Base-by-base conservation (phyloP, 352 stramenopile species). In the Hyphochytrium catenoides region DNA sequence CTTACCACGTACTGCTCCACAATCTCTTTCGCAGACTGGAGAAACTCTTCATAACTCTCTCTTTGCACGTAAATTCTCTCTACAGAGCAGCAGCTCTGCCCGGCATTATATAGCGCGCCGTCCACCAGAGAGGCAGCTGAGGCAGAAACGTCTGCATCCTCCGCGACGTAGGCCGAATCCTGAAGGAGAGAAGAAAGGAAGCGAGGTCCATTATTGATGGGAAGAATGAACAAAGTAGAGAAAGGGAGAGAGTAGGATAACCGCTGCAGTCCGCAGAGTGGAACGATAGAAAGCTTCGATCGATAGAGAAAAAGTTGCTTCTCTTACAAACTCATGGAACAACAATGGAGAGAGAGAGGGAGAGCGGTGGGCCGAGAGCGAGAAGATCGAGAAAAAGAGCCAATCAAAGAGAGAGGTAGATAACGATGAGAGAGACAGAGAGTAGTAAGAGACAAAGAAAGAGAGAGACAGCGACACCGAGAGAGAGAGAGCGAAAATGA, bases 51-150 rank as follows among this genome's bases (percentile, higher is more conserved):
- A 47, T 79, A 78, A 39, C 77, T 64, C 30, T 46, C 50, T 33
- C 70, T 59, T 39, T 85, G 67, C 23, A 85, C 70, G 41, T 78
- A 85, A 38, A 79, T 72, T 27, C 70, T 56, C 50, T 85, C 70
- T 31, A 77, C 55, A 36, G 55, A 63, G 39, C 67, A 79, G 52
- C 70, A 82, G 22, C 64, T 78, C 52, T 85, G 70, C 14, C 70
- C 70, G 2, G 67, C 60, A 44, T 82, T 82, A 50, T 74, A 82
- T 50, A 70, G 73, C 36, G 59, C 66, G 21, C 67, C 65, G 37
- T 81, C 70, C 14, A 76, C 59, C n/a, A 79, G 47, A 14, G 57
- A 52, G 23, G 74, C 65, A 2, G 61, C 70, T 8, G 67, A 67
- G 4, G 57, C 47, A 40, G 58, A 51, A 19, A 62, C 48, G 33